A percentile compares a stretch with the other conserved stretches of the same genome.
phyloP scores from a whole-genome alignment of 768 basidiomycete genomes.

The Rhodotorula diobovata region DNA sequence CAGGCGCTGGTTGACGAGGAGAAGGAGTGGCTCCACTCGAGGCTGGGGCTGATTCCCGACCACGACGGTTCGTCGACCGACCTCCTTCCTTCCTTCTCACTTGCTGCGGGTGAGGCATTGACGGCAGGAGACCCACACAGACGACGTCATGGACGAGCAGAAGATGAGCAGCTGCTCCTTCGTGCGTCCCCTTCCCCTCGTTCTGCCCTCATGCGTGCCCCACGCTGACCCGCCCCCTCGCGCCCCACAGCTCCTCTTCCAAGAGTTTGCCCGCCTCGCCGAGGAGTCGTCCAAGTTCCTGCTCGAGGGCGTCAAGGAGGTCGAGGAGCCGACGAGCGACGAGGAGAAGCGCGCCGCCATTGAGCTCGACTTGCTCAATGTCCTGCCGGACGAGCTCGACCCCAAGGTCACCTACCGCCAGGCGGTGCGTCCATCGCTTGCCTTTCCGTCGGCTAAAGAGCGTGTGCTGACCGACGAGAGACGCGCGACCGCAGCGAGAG shows the following conservation, averaged over 20 bases:
- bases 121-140: slow-evolving; percentile 55
- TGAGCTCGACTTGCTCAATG: slow-evolving; percentile 56
- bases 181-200: neutral
- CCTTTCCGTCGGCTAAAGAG: neutral
- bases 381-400: slow-evolving; percentile 55
- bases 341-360: slow-evolving; percentile 47
- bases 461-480: neutral
- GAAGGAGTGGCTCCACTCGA: slow-evolving; percentile 67
- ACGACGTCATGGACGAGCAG: slow-evolving; percentile 86
- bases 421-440: slow-evolving; percentile 3
- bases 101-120: no score
- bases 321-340: slow-evolving; percentile 47
- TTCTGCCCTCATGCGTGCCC: neutral
- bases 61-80: slow-evolving; percentile 41
- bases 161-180: slow-evolving; percentile 37
- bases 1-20: slow-evolving; percentile 63
- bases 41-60: neutral
- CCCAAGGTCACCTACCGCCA: slow-evolving; percentile 28
- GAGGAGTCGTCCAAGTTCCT: slow-evolving; percentile 47
- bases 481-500: slow-evolving; percentile 52
- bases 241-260: slow-evolving; percentile 39
- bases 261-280: slow-evolving; percentile 34
- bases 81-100: slow-evolving; percentile 51
- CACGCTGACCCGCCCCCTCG: neutral
- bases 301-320: slow-evolving; percentile 56